Conservation (phyloP, 805 yeast genomes). For the Pichia cabralensis region DNA sequence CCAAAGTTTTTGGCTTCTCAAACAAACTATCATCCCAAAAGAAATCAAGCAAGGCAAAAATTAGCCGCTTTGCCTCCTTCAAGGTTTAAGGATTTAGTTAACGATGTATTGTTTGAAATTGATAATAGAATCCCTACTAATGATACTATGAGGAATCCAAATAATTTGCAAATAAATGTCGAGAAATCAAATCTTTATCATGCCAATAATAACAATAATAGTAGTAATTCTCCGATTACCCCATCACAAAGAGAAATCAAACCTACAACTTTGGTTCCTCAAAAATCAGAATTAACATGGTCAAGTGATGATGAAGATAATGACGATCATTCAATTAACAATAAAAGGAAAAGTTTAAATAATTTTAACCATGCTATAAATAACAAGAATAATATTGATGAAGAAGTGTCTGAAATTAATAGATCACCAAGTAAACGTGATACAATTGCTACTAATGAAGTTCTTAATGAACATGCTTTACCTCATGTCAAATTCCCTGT, state of each 20-base stretch:
- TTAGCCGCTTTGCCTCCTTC: conserved; percentile 72
- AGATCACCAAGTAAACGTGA: conserved; percentile 10
- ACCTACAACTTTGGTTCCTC: conserved; percentile 68
- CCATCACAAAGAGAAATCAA: conserved; percentile 32
- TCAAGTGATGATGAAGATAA: conserved; percentile 73
- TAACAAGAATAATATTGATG: conserved; percentile 1
- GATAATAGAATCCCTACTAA: conserved; percentile 35
- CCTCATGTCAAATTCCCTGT: conserved; percentile 9
- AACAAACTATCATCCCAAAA: conserved; percentile 74
- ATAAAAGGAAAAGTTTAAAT: neutral
- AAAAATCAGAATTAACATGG: conserved; percentile 80
- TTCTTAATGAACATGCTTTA: conserved; percentile 8
- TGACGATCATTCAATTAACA: conserved; percentile 10
- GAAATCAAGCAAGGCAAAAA: conserved; percentile 93
- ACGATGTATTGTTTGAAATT: conserved; percentile 81
- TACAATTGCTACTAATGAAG: conserved; percentile 10
- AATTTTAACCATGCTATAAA: neutral
- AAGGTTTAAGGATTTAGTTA: conserved; percentile 81
- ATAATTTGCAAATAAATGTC: conserved; percentile 2
- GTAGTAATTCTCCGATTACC: conserved; percentile 12
- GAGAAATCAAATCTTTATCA: conserved; percentile 2
- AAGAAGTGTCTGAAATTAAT: conserved; percentile 3
- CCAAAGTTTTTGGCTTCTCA: conserved; percentile 56
- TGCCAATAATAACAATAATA: conserved; percentile 10
- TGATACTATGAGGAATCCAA: neutral